phyloP scores from a whole-genome alignment of 495 filamentous ascomycete genomes.

The Ascodesmis nigricans region DNA sequence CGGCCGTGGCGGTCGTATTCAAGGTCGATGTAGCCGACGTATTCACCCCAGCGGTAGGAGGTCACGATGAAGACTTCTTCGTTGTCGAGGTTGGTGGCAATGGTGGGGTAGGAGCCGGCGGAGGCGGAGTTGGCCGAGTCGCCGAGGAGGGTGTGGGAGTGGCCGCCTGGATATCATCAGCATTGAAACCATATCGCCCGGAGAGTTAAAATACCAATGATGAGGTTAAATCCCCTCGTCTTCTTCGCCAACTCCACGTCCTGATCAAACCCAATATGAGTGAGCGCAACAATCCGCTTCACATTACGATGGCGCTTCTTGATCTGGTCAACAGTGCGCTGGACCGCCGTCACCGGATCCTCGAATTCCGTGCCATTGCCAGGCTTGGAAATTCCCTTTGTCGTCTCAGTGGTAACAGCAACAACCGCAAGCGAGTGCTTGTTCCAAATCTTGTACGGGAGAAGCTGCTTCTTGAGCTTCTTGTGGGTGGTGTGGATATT shows the following conservation, averaged over 20 bases:
- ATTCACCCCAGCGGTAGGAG: slow-evolving; percentile 35
- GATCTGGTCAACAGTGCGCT: slow-evolving; percentile 32
- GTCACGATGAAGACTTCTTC: slow-evolving; percentile 41
- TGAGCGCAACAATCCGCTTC: slow-evolving; percentile 33
- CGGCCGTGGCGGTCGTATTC: slow-evolving; percentile 31
- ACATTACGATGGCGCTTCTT: slow-evolving; percentile 28
- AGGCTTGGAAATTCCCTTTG: slow-evolving; percentile 30
- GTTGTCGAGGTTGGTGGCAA: slow-evolving; percentile 32
- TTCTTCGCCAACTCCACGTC: slow-evolving; percentile 31
- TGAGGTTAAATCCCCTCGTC: slow-evolving; percentile 31
- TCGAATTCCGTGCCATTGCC: slow-evolving; percentile 31
- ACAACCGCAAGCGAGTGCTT: slow-evolving; percentile 33
- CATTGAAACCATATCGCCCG: too few species aligned
- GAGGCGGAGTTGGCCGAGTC: slow-evolving; percentile 25
- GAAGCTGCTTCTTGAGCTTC: slow-evolving; percentile 30
- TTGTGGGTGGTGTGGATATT: slow-evolving; percentile 32
- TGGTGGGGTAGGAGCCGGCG: slow-evolving; percentile 33
- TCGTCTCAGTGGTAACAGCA: slow-evolving; percentile 34
- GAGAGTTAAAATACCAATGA: too few species aligned
- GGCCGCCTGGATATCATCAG: too few species aligned
- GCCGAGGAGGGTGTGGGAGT: slow-evolving; percentile 37
- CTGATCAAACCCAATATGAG: slow-evolving; percentile 36
- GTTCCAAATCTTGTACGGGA: slow-evolving; percentile 35
- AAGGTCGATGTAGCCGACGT: slow-evolving; percentile 36
- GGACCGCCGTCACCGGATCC: slow-evolving; percentile 28